phyloP scores from a whole-genome alignment of 2,329 filamentous ascomycete genomes.

The Fusarium sp. region DNA sequence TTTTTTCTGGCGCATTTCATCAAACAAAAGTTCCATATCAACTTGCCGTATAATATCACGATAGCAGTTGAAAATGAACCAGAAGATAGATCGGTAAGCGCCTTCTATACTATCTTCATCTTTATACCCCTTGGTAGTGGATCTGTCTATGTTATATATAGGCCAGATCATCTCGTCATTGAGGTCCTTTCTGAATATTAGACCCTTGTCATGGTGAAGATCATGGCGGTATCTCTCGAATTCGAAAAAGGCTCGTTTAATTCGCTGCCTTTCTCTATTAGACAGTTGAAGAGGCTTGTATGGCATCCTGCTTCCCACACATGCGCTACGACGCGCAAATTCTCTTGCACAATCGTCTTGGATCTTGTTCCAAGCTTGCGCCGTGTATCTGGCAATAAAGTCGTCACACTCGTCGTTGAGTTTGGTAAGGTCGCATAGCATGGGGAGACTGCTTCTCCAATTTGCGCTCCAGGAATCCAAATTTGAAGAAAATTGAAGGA shows the following conservation, averaged over 20 bases:
- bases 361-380: neutral
- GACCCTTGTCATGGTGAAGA: neutral
- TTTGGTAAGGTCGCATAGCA: neutral
- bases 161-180: neutral
- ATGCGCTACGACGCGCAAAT: too few species aligned
- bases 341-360: neutral
- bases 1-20: neutral
- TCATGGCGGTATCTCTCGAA: neutral
- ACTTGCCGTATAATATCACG: neutral
- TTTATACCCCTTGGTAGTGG: neutral
- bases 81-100: neutral
- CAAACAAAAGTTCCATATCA: neutral
- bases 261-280: neutral
- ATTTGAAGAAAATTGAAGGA: too few species aligned
- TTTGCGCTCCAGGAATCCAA: too few species aligned
- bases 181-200: neutral
- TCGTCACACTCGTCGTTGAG: neutral
- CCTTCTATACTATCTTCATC: neutral
- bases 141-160: neutral
- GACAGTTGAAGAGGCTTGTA: neutral
- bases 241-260: neutral
- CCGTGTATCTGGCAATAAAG: neutral
- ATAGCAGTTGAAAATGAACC: neutral
- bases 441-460: neutral
- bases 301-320: neutral